These are phyloP conservation scores for Penicillium diatomitis DNA, from an alignment of 495 filamentous ascomycete species.

Conservation along the genomic window DNA sequence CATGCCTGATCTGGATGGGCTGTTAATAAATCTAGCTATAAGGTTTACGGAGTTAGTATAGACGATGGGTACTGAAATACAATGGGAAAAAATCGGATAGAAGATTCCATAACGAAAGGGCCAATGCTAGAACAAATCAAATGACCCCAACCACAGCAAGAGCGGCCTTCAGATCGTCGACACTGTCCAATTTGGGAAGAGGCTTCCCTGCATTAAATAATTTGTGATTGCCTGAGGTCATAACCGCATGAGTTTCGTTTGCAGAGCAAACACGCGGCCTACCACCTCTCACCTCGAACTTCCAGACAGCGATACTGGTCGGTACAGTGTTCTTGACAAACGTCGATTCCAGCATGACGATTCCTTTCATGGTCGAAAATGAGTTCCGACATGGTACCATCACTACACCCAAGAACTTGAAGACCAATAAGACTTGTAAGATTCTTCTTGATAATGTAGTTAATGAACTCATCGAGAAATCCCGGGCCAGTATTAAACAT, in stretches of 20 bases:
- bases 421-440: constrained; percentile 5
- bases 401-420: constrained; percentile 2
- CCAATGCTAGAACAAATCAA: not conserved
- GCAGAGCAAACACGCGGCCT: not conserved
- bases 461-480: constrained; percentile 2
- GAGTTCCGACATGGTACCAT: constrained; percentile 1
- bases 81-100: not conserved
- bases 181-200: not conserved
- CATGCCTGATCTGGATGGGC: constrained; percentile 28
- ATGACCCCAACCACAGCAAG: not conserved
- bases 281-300: not conserved
- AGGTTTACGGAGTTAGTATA: constrained; percentile 21
- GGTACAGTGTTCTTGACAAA: not conserved
- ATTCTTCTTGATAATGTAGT: constrained; percentile 4
- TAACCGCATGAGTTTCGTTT: constrained; percentile 1
- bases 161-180: not conserved
- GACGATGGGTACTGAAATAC: too few relatives aligned
- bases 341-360: not conserved
- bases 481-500: constrained; percentile 2
- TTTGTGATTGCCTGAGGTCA: not conserved
- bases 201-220: constrained; percentile 1
- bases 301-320: not conserved
- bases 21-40: constrained; percentile 26
- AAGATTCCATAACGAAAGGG: not conserved
- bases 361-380: constrained; percentile 3